A percentile compares a stretch with the other conserved stretches of the same genome.
Evolutionary conservation across 768 basidiomycete genomes (phyloP).

Genomic region (Tylopilus sp.): DNA sequence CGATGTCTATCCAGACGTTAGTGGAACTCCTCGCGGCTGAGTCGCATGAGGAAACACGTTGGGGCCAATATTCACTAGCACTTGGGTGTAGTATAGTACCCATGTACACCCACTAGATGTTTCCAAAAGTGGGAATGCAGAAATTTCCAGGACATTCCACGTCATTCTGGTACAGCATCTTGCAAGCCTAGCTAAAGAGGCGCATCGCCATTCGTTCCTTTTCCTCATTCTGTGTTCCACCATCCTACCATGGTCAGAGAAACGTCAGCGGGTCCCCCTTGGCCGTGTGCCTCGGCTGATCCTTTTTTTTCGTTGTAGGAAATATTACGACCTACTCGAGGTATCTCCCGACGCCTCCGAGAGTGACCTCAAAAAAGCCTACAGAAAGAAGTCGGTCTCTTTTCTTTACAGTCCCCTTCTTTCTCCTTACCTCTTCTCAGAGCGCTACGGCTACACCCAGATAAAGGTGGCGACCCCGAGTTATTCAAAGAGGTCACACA

Average conservation of each 20-base stretch:
- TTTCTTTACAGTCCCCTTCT: neutral
- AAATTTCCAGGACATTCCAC: constrained; percentile 36
- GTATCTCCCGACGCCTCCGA: constrained; percentile 77
- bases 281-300: neutral
- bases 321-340: constrained; percentile 92
- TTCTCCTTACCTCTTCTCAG: constrained; percentile 36
- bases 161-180: constrained; percentile 31
- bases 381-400: constrained; percentile 76
- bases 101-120: neutral
- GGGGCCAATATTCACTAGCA: too few relatives aligned
- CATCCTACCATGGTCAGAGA: constrained; percentile 59
- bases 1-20: constrained; percentile 86
- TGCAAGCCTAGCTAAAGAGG: constrained; percentile 27
- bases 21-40: constrained; percentile 18
- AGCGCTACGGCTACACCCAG: constrained; percentile 82
- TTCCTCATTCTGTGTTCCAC: constrained; percentile 13
- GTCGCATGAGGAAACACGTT: too few relatives aligned
- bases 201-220: constrained; percentile 10
- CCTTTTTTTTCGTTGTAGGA: constrained; percentile 41
- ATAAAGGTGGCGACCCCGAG: constrained; percentile 96
- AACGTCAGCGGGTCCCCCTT: constrained; percentile 39
- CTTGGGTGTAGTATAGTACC: too few relatives aligned
- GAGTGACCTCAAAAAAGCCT: constrained; percentile 88
- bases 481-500: constrained; percentile 96
- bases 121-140: constrained; percentile 22